Percentiles rank a stretch among this genome's conserved stretches.
Evolutionary conservation across 345 rosid species (phyloP).

Genomic region (Lepidium africanum): DNA sequence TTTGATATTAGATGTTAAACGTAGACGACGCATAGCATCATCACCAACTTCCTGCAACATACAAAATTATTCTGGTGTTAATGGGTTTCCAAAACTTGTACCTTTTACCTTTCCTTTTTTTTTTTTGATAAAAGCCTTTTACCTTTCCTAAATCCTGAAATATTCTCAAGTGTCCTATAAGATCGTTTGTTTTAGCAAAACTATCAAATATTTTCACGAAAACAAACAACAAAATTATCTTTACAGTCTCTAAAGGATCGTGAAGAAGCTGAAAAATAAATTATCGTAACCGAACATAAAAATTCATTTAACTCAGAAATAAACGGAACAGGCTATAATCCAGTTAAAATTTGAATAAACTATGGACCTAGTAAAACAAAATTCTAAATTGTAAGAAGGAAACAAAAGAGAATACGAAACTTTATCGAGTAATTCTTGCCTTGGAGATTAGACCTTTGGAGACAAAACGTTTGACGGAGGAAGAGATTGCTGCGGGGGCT

Average conservation of each 20-base stretch:
- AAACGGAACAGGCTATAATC: neutral
- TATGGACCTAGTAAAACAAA: neutral
- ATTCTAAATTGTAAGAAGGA: no score
- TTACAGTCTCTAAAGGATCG: neutral
- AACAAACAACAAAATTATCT: neutral
- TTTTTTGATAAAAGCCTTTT: no score
- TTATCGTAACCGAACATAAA: neutral
- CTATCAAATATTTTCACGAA: neutral
- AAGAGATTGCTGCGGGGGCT: constrained; percentile 46
- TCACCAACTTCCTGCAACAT: constrained; percentile 39
- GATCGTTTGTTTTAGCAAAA: neutral
- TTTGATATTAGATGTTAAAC: constrained; percentile 47
- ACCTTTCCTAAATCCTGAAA: neutral
- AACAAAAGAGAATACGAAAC: no score
- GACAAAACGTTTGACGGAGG: constrained; percentile 53
- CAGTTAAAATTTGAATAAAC: neutral
- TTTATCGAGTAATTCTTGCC: constrained; percentile 25
- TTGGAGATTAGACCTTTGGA: constrained; percentile 55
- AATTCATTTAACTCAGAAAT: neutral
- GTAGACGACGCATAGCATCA: constrained; percentile 57
- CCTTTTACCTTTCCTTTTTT: neutral
- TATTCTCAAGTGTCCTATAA: no score
- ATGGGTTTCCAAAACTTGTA: neutral
- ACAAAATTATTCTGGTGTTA: neutral
- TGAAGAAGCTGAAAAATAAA: neutral